Base-by-base conservation (phyloP, 495 filamentous ascomycete genomes). In the Tuber borchii region DNA sequence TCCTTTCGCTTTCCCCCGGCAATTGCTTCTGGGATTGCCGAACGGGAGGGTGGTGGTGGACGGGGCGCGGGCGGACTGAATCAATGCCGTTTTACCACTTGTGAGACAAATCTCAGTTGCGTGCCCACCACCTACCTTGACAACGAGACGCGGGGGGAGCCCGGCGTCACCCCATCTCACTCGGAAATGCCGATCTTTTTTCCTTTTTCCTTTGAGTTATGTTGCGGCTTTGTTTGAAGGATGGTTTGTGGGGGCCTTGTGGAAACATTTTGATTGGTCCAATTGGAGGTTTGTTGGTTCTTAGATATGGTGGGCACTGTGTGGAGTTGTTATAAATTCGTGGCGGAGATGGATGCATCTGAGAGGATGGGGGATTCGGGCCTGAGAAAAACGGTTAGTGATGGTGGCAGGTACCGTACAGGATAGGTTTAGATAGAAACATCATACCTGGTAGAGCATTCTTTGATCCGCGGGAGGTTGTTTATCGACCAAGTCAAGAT, bases 171-270 rank as follows among this genome's bases (percentile, higher is more conserved):
- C 12, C 56, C 26, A 17, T 65, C 56, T 65, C 56, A 65, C 56
- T 65, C 56, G 56, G 5, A 12, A 31, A 65, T 65, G 56, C 4
- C 2, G 56, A 65, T 65, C 56, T 34, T 65, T 65, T 65, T 65
- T 65, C 14, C 26, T 65, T 65, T 65, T 65, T 19, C 26, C 26
- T 65, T 65, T 34, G 56, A 0, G 56, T 34, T 65, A 61, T 61
- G 56, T 65, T 65, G 56, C 56, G 56, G 56, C 56, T 31, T 65
- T 65, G 56, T 65, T 65, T 65, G 56, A 65, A 65, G 56, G 56
- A 34, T 65, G 56, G 10, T 65, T 65, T 31, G 56, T 65, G 56
- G 56, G 56, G 56, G 26, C 56, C 56, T 65, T 65, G 56, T 65
- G 26, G 56, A 65, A 65, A 65, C 5, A 3, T 5, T 2, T 65